A percentile compares a stretch with the other conserved stretches of the same genome.
phyloP scores from a whole-genome alignment of 73 alveolate species.

The Blepharisma japonicum region DNA sequence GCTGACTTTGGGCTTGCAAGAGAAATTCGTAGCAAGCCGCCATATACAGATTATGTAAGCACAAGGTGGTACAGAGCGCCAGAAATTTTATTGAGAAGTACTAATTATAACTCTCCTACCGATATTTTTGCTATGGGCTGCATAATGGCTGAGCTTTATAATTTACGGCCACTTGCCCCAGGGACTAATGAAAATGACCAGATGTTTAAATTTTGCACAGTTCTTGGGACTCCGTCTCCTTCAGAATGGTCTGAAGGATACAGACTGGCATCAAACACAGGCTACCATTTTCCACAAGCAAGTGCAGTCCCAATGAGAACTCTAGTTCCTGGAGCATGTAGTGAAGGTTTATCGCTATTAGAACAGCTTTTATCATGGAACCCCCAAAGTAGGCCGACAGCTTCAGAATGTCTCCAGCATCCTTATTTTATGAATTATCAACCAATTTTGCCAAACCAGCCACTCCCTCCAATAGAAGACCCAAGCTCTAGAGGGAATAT shows the following conservation, averaged over 20 bases:
- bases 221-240: conserved; percentile 96
- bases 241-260: conserved; percentile 93
- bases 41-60: conserved; percentile 99
- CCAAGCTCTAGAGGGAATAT: not conserved
- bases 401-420: conserved; percentile 75
- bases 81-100: conserved; percentile 90
- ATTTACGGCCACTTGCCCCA: conserved; percentile 94
- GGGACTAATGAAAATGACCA: conserved; percentile 98
- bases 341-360: conserved; percentile 90
- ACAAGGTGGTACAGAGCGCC: conserved; percentile 99
- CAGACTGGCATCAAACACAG: conserved; percentile 80
- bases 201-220: conserved; percentile 95
- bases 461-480: not conserved
- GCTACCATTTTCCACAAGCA: conserved; percentile 74
- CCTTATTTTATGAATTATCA: conserved; percentile 76
- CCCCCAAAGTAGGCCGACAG: conserved; percentile 95
- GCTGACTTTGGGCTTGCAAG: conserved; percentile 99
- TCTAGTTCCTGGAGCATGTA: conserved; percentile 76
- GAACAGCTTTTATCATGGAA: conserved; percentile 89
- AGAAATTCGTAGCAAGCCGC: conserved; percentile 99
- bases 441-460: not conserved
- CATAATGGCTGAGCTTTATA: conserved; percentile 98
- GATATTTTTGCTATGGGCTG: conserved; percentile 99
- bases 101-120: conserved; percentile 97
- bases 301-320: conserved; percentile 59